phyloP scores from a whole-genome alignment of 129 eudicot species.

The Flaveria linearis region DNA sequence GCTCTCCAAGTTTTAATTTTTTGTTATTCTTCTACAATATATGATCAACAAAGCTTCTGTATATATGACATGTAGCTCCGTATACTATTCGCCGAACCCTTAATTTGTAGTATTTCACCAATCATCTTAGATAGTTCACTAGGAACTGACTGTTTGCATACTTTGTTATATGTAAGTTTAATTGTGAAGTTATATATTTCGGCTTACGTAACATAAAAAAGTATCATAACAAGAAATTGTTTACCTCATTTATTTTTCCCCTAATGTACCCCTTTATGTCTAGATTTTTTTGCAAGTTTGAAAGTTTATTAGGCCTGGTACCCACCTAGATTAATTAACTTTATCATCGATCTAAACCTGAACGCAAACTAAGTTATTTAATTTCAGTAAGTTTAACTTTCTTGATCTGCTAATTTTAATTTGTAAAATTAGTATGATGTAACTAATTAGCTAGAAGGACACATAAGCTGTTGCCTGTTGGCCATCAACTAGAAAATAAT shows the following conservation, averaged over 20 bases:
- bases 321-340: neutral
- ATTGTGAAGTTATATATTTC: neutral
- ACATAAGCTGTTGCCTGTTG: neutral
- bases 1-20: too few relatives aligned
- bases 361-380: neutral
- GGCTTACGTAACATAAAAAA: too few relatives aligned
- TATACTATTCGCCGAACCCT: too few relatives aligned
- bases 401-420: neutral
- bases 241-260: too few relatives aligned
- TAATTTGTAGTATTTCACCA: too few relatives aligned
- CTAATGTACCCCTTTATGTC: too few relatives aligned
- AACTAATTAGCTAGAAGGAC: neutral
- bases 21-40: too few relatives aligned
- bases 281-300: neutral
- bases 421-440: neutral
- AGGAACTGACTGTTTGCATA: neutral
- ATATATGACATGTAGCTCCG: too few relatives aligned
- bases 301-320: neutral
- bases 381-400: neutral
- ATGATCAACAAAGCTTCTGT: too few relatives aligned
- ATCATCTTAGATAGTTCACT: neutral
- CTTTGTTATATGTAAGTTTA: neutral
- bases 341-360: neutral
- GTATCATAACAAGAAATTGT: too few relatives aligned
- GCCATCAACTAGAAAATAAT: too few relatives aligned